Base-by-base conservation (phyloP, 1,284 basidiomycete species). In the Heterobasidion parviporum region DNA sequence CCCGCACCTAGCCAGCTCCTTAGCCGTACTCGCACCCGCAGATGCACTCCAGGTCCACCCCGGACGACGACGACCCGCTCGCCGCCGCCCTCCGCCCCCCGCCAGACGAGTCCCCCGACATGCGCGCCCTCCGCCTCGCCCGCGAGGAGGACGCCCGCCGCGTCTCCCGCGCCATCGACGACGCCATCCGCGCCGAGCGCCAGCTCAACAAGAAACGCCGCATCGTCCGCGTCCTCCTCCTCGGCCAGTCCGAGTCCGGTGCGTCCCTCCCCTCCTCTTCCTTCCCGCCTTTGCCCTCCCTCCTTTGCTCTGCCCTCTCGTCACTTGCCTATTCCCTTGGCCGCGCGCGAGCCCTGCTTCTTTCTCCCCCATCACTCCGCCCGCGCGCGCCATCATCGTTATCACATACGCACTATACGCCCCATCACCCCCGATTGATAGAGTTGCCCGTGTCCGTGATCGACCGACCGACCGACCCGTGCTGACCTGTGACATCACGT, bases 201-300 rank as follows among this genome's bases (percentile, higher is more conserved):
- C 77, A 75, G 57, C 75, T 76, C 2, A 68, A 74, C 60, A 75
- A 74, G 69, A 86, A 82, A 74, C 80, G 74, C 65, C 74, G 77
- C 50, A 75, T 83, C 55, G 83, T 87, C 54, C 71, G 82, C 56
- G 72, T 87, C 12, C 68, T 87, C 47, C 71, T 87, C 18, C 74
- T 87, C 1, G 85, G 87, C 3, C 87, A 89, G 69, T 85, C 82
- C 71, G 87, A 89, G 72, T 84, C 81, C 55, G 87, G 86, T 82
- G 64, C 61, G 79, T 70, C 20, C 54, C 54, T 35, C 50, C 26
- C 3, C 26, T 26, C 26, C 26, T 26, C 26, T 26, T 26, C 26
- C 26, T 15, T 15, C 35, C 47, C 43, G 33, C 50, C 44, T 36
- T 33, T 45, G 6, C 50, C 15, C n/a, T 36, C 5, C 5, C 26